phyloP scores from a whole-genome alignment of 306 rosid genomes.

The Ammopiptanthus mongolicus region DNA sequence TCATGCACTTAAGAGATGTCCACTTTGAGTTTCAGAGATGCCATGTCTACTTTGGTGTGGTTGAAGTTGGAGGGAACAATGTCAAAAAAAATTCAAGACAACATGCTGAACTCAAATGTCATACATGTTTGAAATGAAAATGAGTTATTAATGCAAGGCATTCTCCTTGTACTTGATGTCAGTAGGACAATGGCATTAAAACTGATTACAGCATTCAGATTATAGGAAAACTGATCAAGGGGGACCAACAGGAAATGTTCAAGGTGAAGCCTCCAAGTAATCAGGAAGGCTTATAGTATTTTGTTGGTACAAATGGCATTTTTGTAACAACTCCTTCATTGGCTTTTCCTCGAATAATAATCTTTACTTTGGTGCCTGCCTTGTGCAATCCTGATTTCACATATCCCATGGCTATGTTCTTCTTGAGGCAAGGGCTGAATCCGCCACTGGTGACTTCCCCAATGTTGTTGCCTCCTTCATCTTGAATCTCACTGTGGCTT shows the following conservation, averaged over 20 bases:
- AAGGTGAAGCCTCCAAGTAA: slow-evolving; percentile 22
- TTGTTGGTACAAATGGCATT: slow-evolving; percentile 96
- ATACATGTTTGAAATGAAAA: slow-evolving; percentile 7
- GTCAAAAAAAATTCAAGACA: neutral
- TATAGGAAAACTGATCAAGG: slow-evolving; percentile 27
- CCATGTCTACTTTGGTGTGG: no score
- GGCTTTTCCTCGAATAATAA: slow-evolving; percentile 75
- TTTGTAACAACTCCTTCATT: slow-evolving; percentile 89
- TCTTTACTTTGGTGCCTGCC: slow-evolving; percentile 88
- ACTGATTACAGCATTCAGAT: slow-evolving; percentile 29
- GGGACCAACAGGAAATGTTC: slow-evolving; percentile 4
- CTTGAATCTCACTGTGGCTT: slow-evolving; percentile 92
- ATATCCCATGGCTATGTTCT: slow-evolving; percentile 96
- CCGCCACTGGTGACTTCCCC: slow-evolving; percentile 99
- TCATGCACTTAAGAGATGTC: no score
- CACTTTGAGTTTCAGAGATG: no score
- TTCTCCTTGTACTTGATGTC: slow-evolving; percentile 21
- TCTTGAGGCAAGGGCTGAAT: slow-evolving; percentile 95
- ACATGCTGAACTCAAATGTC: neutral
- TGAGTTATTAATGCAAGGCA: slow-evolving; percentile 5
- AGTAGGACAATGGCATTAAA: slow-evolving; percentile 30
- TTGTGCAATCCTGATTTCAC: slow-evolving; percentile 97
- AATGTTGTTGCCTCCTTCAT: slow-evolving; percentile 68
- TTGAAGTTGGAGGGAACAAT: neutral
- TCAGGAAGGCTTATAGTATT: slow-evolving; percentile 86